Evolutionary conservation across 2,329 filamentous ascomycete species (phyloP), one percentile per base, ranked within the genome.

Genomic region (Epichloe typhina): DNA sequence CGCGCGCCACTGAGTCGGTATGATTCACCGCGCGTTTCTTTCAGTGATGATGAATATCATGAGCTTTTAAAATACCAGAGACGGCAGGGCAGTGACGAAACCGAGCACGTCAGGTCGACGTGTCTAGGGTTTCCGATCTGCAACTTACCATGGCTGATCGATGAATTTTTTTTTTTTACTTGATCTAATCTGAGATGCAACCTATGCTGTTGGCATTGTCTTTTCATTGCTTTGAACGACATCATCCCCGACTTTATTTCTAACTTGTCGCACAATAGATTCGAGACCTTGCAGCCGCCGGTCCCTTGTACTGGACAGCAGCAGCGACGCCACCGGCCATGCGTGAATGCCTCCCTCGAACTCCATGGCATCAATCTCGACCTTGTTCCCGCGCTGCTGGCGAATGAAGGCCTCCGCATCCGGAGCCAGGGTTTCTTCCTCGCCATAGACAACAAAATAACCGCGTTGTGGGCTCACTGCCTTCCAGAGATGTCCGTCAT

Each of bases 311-410:
- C 66, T 69, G 43, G 75, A 73, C 31, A 82, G 62, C 59, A 80
- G 79, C n/a, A 80, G 59, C 45, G 73, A 73, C 9, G 83, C 84
- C 19, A 94, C 83, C 0, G 87, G 86, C 88, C 88, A 94, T 11
- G 83, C 87, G 65, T 94, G 88, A 52, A 93, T 82, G 3, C 80
- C 82, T 13, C 79, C 83, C 31, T 72, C 67, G 56, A 86, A 80
- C 59, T 80, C 78, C 58, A 77, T 71, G 50, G 72, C 73, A 50
- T 73, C 70, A n/a, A 84, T 73, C 38, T 74, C 63, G 36, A 79
- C 65, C 3, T 75, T 75, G 13, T 74, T 71, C 47, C 72, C 72
- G 52, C 72, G 69, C 51, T 87, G 69, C 33, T 77, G 66, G 12
- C 66, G 64, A 12, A 86, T 69, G 53, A 88, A 68, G 23, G 74